phyloP scores from a whole-genome alignment of 1,139 yeast genomes.

The Pichia inconspicua region DNA sequence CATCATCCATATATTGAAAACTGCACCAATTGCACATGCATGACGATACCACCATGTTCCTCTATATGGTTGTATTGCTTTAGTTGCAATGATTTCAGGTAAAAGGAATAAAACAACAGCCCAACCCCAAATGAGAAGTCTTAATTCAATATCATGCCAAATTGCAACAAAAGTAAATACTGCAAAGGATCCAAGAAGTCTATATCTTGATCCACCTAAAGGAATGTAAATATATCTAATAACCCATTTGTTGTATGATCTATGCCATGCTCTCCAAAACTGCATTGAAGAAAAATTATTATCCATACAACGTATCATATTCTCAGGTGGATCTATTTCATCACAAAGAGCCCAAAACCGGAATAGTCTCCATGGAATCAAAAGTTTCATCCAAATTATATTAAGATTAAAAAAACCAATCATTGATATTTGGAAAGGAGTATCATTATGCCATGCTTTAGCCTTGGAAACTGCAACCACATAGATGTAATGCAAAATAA shows the following conservation, averaged over 20 bases:
- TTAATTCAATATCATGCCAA: constrained; percentile 95
- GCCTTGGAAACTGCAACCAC: constrained; percentile 89
- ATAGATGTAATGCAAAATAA: constrained; percentile 76
- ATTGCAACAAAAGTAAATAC: constrained; percentile 96
- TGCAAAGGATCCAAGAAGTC: constrained; percentile 67
- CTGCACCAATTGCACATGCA: constrained; percentile 81
- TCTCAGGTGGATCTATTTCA: constrained; percentile 94
- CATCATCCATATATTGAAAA: constrained; percentile 92
- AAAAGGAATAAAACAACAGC: constrained; percentile 73
- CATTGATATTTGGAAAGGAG: constrained; percentile 93
- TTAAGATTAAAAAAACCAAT: constrained; percentile 84
- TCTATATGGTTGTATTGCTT: constrained; percentile 35
- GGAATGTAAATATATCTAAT: constrained; percentile 77
- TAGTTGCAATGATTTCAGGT: constrained; percentile 77
- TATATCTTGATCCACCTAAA: constrained; percentile 67
- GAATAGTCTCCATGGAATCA: constrained; percentile 94
- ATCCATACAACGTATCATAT: constrained; percentile 94
- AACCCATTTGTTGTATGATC: constrained; percentile 88
- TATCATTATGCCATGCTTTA: constrained; percentile 82
- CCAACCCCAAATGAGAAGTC: constrained; percentile 93
- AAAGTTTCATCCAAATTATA: constrained; percentile 83
- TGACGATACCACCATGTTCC: constrained; percentile 69
- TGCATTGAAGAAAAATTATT: constrained; percentile 88
- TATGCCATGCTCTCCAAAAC: constrained; percentile 99
- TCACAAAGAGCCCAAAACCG: constrained; percentile 88